A percentile compares a stretch with the other conserved stretches of the same genome.
Conservation (phyloP, 208 protist species). For the Acanthamoeba quina region DNA sequence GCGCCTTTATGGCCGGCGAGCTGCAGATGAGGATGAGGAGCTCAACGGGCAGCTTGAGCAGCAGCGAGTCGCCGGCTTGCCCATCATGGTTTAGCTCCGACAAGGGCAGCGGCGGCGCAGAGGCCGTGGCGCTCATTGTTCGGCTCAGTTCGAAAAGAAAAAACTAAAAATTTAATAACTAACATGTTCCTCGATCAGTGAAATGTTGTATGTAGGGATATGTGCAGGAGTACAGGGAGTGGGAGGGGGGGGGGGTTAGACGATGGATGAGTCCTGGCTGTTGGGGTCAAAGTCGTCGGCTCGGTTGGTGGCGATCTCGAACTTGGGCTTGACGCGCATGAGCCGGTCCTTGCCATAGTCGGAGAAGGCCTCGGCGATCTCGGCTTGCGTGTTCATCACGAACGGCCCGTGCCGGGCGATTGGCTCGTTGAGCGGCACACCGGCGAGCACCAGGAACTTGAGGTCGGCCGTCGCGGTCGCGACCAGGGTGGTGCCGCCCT, state of each 20-base stretch:
- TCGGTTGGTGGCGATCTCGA: slow-evolving; percentile 52
- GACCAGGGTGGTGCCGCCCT: slow-evolving; percentile 52
- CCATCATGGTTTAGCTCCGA: too few species aligned
- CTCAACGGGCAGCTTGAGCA: not conserved
- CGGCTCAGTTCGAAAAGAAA: too few species aligned
- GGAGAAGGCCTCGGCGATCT: slow-evolving; percentile 92
- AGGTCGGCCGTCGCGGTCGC: slow-evolving; percentile 40
- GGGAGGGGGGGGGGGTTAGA: not conserved
- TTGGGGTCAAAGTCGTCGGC: slow-evolving; percentile 33
- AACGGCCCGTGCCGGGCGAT: slow-evolving; percentile 94
- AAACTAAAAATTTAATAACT: too few species aligned
- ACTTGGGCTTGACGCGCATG: slow-evolving; percentile 37
- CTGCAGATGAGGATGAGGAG: not conserved
- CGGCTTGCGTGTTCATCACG: slow-evolving; percentile 95
- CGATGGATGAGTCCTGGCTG: slow-evolving; percentile 46
- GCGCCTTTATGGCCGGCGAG: not conserved
- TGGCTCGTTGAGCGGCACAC: slow-evolving; percentile 91
- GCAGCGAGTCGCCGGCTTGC: too few species aligned
- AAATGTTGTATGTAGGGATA: too few species aligned
- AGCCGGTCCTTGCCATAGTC: slow-evolving; percentile 88
- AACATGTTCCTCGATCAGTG: too few species aligned
- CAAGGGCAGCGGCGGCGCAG: too few species aligned
- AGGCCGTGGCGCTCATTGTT: too few species aligned
- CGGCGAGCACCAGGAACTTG: slow-evolving; percentile 84
- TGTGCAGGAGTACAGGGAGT: not conserved